Base-by-base conservation (phyloP, 306 rosid genomes). In the Hylodesmum podocarpum region DNA sequence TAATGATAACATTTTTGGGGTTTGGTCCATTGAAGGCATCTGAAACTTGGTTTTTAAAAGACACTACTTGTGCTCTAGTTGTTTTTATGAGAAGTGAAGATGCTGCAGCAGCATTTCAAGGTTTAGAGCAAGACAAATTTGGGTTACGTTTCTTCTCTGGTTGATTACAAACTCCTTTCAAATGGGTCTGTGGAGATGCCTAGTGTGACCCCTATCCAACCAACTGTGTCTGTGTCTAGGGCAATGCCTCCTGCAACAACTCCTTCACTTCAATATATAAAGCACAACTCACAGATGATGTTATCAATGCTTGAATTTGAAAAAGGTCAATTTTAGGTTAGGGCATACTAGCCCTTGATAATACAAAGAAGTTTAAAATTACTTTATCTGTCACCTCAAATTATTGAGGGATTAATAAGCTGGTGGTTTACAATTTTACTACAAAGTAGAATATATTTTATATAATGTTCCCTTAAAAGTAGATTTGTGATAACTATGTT, bases 21-120 rank as follows among this genome's bases (percentile, higher is more conserved):
- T 96, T 88, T 46, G 99, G 98, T 73, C 91, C 95, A 28, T 75
- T 96, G 87, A 88, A 84, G 67, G 93, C 88, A 63, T 79, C 90
- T 0, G 94, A 88, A 78, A 86, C 90, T 3, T 81, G 66, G 83
- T 58, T 86, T 41, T 72, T 79, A 9, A 72, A 88, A 65, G 92
- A 87, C 22, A 55, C 81, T 3, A 40, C 77, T 10, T 37, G 76
- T 65, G 98, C 89, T 10, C 90, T 77, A 86, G 50, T 96, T 79
- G 93, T 83, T 65, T 96, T 96, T 70, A 55, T 83, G 63, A 81
- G 51, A 49, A 71, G 73, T 18, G 70, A 79, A 19, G 97, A 92
- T 73, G 99, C 98, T 4, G 81, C 51, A 36, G 87, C 75, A 81
- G 97, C 99, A 24, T 69, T 86, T 59, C 82, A 31, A 41, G 87